phyloP scores from a whole-genome alignment of 2,329 filamentous ascomycete genomes.

The Lachnellula willkommii region DNA sequence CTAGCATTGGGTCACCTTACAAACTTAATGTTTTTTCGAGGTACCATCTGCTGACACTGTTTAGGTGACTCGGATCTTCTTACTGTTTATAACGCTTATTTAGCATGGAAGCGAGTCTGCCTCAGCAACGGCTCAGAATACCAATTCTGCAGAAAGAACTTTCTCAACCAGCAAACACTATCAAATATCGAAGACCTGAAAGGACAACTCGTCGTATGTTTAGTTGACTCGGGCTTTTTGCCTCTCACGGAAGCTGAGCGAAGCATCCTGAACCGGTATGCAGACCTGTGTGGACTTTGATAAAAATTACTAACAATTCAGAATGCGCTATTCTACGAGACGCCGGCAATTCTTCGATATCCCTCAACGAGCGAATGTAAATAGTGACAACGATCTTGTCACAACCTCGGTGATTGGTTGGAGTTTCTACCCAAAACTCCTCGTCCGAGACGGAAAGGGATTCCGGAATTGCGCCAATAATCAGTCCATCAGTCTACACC shows the following conservation, averaged over 20 bases:
- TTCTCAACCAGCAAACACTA: conserved; percentile 81
- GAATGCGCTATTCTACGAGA: conserved; percentile 58
- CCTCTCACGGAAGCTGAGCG: conserved; percentile 69
- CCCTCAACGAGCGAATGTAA: conserved; percentile 66
- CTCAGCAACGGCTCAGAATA: conserved; percentile 67
- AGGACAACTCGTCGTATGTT: conserved; percentile 76
- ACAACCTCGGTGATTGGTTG: conserved; percentile 80
- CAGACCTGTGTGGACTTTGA: neutral
- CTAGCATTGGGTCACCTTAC: neutral
- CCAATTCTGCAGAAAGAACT: conserved; percentile 92
- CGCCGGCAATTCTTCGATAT: conserved; percentile 72
- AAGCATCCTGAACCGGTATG: conserved; percentile 54
- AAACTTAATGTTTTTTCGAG: neutral
- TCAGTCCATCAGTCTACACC: conserved; percentile 80
- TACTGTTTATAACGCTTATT: conserved; percentile 90
- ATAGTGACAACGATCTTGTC: conserved; percentile 75
- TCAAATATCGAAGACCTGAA: conserved; percentile 94
- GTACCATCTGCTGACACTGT: conserved; percentile 50
- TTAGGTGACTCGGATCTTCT: conserved; percentile 84
- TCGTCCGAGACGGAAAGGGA: conserved; percentile 77
- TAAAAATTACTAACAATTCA: conserved; percentile 20
- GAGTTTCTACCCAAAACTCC: conserved; percentile 92
- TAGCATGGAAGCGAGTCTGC: conserved; percentile 80
- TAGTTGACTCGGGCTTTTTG: conserved; percentile 82
- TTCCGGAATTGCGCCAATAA: conserved; percentile 92